Conservation (phyloP, 768 basidiomycete genomes). For the Favolaschia claudopus region DNA sequence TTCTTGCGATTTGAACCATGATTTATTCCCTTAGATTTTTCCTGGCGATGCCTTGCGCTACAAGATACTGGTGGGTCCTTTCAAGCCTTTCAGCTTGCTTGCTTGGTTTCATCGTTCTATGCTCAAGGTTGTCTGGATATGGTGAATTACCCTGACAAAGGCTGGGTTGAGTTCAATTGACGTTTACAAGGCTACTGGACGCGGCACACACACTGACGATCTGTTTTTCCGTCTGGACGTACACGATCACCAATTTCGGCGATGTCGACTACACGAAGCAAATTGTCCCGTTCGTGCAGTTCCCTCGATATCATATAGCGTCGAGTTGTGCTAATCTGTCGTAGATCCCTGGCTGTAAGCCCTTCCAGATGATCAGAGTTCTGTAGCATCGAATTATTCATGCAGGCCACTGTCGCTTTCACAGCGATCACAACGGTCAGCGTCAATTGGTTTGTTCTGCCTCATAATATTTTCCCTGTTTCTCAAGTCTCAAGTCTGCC, state of each 20-base stretch:
- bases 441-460: slow-evolving; percentile 28
- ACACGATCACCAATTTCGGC: slow-evolving; percentile 44
- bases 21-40: too few relatives aligned
- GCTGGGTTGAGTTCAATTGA: not conserved
- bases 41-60: slow-evolving; percentile 6
- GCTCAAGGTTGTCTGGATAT: slow-evolving; percentile 12
- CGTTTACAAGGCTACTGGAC: slow-evolving; percentile 44
- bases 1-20: too few relatives aligned
- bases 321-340: slow-evolving; percentile 40
- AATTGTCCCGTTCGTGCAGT: slow-evolving; percentile 43
- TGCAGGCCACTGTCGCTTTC: slow-evolving; percentile 4
- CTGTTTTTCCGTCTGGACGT: slow-evolving; percentile 48
- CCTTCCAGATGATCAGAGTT: not conserved
- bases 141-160: not conserved
- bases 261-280: slow-evolving; percentile 32
- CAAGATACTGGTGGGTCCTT: slow-evolving; percentile 9
- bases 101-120: not conserved
- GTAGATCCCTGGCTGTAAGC: slow-evolving; percentile 2
- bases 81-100: not conserved
- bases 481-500: not conserved
- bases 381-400: not conserved
- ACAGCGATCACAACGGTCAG: slow-evolving; percentile 20
- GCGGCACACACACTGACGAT: slow-evolving; percentile 46
- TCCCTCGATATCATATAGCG: not conserved
- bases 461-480: not conserved